phyloP scores from a whole-genome alignment of 2,329 filamentous ascomycete species.

The Sporothrix humicola region DNA sequence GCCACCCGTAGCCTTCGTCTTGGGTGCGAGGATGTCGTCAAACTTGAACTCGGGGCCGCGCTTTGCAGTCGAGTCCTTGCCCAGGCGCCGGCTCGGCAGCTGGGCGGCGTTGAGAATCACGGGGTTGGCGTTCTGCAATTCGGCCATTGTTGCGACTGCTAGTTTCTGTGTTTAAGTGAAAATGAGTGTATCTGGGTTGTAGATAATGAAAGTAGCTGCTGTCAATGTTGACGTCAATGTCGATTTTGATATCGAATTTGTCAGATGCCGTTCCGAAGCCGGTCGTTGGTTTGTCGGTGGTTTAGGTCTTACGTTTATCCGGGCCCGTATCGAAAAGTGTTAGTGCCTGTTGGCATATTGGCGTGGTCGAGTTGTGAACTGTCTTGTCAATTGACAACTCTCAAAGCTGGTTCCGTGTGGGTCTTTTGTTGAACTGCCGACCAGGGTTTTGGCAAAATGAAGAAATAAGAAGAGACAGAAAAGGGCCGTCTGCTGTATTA shows the following conservation, averaged over 20 bases:
- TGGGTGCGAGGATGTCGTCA: conserved; percentile 54
- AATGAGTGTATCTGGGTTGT: background rate
- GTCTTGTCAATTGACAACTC: background rate
- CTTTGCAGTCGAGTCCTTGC: conserved; percentile 55
- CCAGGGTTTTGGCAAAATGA: conserved; percentile 13
- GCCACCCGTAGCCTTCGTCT: conserved; percentile 46
- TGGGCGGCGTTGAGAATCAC: conserved; percentile 88
- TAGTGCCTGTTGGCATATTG: background rate
- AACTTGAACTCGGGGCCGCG: conserved; percentile 56
- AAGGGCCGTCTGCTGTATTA: background rate
- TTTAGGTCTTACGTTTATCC: conserved; percentile 28
- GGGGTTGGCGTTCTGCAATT: conserved; percentile 82
- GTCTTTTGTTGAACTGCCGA: background rate
- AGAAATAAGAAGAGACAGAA: background rate
- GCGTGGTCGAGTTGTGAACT: background rate
- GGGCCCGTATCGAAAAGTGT: background rate
- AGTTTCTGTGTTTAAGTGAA: background rate
- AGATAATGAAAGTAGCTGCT: background rate
- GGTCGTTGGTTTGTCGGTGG: conserved; percentile 3
- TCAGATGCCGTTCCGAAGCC: conserved; percentile 22
- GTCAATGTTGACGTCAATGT: conserved; percentile 24
- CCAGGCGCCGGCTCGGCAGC: conserved; percentile 76
- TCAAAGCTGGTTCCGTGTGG: conserved; percentile 15
- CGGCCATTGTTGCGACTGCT: conserved; percentile 45
- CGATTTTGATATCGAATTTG: conserved; percentile 14